phyloP scores from a whole-genome alignment of 2,329 filamentous ascomycete species.

The Colletotrichum camelliae region DNA sequence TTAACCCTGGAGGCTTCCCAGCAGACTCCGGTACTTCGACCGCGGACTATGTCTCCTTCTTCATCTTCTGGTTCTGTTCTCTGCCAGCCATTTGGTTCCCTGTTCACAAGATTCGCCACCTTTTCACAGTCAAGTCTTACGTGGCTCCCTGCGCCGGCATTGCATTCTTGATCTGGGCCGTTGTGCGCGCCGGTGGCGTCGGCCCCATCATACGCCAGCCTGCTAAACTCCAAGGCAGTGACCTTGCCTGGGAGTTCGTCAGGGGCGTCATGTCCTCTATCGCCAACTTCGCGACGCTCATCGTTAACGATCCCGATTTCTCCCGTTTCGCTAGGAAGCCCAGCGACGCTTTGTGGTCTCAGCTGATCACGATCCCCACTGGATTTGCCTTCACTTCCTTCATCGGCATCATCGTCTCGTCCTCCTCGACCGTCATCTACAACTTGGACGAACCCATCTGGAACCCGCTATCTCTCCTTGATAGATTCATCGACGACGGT shows the following conservation, averaged over 20 bases:
- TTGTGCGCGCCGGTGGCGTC: slow-evolving; percentile 80
- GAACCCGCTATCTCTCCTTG: slow-evolving; percentile 74
- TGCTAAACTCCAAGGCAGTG: slow-evolving; percentile 66
- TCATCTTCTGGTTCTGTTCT: slow-evolving; percentile 84
- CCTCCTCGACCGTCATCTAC: slow-evolving; percentile 73
- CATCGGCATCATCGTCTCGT: slow-evolving; percentile 81
- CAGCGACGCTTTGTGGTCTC: slow-evolving; percentile 78
- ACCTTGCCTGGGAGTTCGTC: slow-evolving; percentile 81
- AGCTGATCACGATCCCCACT: slow-evolving; percentile 75
- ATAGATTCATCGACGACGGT: slow-evolving; percentile 71
- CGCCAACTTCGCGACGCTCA: slow-evolving; percentile 88
- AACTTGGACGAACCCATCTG: slow-evolving; percentile 67
- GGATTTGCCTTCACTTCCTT: slow-evolving; percentile 83
- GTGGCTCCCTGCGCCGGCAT: slow-evolving; percentile 85
- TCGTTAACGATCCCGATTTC: slow-evolving; percentile 85
- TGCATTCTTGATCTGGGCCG: slow-evolving; percentile 86
- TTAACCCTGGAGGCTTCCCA: slow-evolving; percentile 67
- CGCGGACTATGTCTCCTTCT: slow-evolving; percentile 79
- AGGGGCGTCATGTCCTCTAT: slow-evolving; percentile 88
- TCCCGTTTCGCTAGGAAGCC: slow-evolving; percentile 82
- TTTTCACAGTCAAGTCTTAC: slow-evolving; percentile 90
- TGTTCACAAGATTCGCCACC: slow-evolving; percentile 84
- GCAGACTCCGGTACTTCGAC: slow-evolving; percentile 73
- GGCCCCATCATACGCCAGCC: slow-evolving; percentile 81
- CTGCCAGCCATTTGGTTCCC: slow-evolving; percentile 89